Percentiles rank a stretch among this genome's conserved stretches.
phyloP scores from a whole-genome alignment of 805 yeast genomes.

The Monosporozyma aquatica region DNA sequence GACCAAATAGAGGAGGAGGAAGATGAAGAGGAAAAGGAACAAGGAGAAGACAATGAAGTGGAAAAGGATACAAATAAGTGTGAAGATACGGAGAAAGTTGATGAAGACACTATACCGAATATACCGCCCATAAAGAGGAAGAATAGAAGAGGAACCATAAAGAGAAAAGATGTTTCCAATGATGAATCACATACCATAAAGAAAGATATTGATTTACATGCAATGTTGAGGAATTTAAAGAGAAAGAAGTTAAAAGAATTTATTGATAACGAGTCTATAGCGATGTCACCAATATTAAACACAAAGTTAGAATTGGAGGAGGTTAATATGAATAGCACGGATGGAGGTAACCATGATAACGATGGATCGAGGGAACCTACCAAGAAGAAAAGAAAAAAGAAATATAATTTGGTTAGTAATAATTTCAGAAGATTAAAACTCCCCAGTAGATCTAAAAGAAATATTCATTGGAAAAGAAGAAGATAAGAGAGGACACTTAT shows the following conservation, averaged over 20 bases:
- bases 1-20: conserved; percentile 1
- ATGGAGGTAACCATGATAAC: background rate
- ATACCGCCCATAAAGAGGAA: conserved; percentile 6
- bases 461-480: conserved; percentile 32
- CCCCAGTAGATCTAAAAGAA: conserved; percentile 35
- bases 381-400: conserved; percentile 19
- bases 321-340: background rate
- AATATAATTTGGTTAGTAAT: conserved; percentile 32
- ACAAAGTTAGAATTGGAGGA: background rate
- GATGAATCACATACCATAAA: background rate
- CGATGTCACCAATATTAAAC: background rate
- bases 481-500: background rate
- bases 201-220: conserved; percentile 4
- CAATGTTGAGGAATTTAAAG: conserved; percentile 4
- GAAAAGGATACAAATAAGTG: background rate
- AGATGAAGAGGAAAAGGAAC: background rate
- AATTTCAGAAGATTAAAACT: conserved; percentile 48
- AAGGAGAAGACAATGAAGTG: background rate
- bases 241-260: conserved; percentile 2
- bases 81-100: background rate
- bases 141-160: conserved; percentile 16
- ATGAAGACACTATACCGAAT: background rate
- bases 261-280: background rate
- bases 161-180: background rate
- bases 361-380: conserved; percentile 3